Conservation (phyloP, 2,329 filamentous ascomycete species). For the Penicillium sp. region DNA sequence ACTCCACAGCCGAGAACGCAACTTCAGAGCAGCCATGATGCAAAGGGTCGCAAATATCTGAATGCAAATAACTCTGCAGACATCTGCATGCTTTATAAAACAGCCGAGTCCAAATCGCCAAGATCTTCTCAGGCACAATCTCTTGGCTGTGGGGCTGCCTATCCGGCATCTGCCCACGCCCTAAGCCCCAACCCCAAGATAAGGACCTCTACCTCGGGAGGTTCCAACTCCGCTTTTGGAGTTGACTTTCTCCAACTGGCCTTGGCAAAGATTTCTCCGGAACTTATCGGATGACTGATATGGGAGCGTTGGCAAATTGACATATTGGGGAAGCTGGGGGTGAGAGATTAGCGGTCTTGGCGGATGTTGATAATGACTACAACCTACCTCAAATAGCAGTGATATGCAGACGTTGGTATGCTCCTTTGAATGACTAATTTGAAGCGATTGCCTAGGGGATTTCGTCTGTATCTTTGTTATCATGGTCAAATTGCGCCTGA, state of each 20-base stretch:
- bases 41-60: not conserved
- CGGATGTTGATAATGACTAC: not conserved
- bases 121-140: not conserved
- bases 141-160: constrained; percentile 1
- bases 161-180: not conserved
- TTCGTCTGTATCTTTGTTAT: not conserved
- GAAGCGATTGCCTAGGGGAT: not conserved
- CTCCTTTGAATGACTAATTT: not conserved
- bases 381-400: not conserved
- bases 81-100: not conserved
- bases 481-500: no score
- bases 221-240: not conserved
- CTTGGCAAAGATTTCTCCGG: not conserved
- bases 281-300: not conserved
- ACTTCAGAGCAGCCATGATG: not conserved
- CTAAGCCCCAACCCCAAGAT: not conserved
- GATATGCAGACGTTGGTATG: not conserved
- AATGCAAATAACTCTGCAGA: no score
- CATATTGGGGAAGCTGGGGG: not conserved
- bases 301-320: not conserved
- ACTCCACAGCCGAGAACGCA: not conserved
- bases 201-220: not conserved
- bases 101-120: not conserved
- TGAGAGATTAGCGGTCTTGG: not conserved
- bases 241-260: not conserved